These are phyloP conservation scores for Juncus effusus DNA, from an alignment of 176 grass and related monocot species.

Conservation along the genomic window DNA sequence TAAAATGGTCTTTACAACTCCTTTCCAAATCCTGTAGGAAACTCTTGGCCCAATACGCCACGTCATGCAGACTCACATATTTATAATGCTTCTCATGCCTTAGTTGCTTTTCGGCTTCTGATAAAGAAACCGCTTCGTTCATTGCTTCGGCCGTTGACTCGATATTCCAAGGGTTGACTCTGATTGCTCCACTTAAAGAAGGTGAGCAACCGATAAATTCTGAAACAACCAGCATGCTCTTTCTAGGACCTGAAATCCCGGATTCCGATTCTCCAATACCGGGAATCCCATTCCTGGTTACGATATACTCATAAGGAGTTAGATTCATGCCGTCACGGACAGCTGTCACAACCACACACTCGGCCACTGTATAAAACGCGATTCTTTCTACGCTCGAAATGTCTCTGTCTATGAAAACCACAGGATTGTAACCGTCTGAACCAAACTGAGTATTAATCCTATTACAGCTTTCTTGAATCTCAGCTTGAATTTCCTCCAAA, in stretches of 20 bases:
- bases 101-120: constrained; percentile 75
- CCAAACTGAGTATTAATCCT: constrained; percentile 85
- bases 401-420: constrained; percentile 66
- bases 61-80: constrained; percentile 83
- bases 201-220: constrained; percentile 99
- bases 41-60: constrained; percentile 83
- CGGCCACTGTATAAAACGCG: constrained; percentile 82
- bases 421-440: constrained; percentile 53
- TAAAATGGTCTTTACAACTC: constrained; percentile 85
- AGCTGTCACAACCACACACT: constrained; percentile 91
- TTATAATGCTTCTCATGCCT: constrained; percentile 95
- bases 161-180: constrained; percentile 90
- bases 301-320: constrained; percentile 96
- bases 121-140: constrained; percentile 75
- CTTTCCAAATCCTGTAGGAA: constrained; percentile 71
- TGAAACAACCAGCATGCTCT: constrained; percentile 92
- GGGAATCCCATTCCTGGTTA: constrained; percentile 51
- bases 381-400: constrained; percentile 81
- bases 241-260: constrained; percentile 40
- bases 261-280: constrained; percentile 20
- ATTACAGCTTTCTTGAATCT: constrained; percentile 60
- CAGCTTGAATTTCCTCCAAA: constrained; percentile 58
- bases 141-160: constrained; percentile 78
- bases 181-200: constrained; percentile 85
- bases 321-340: constrained; percentile 98